Conservation (phyloP, 306 rosid genomes). For the Castanea crenata region DNA sequence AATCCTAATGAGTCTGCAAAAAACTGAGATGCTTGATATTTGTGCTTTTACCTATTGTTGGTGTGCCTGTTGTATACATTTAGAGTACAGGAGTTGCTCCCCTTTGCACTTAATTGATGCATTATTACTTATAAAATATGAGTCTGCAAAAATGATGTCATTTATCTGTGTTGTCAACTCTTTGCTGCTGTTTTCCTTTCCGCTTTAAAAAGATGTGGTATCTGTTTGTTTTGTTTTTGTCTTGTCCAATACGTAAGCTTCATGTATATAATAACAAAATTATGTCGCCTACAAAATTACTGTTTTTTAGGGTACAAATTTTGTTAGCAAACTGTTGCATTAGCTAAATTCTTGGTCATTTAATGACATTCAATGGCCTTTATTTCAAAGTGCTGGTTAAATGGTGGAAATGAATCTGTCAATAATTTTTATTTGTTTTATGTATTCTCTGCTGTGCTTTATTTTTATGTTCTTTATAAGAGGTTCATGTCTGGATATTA, state of each 20-base stretch:
- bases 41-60: no score
- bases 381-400: background rate
- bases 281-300: no score
- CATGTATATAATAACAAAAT: background rate
- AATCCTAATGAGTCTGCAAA: background rate
- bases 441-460: background rate
- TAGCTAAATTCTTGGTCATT: no score
- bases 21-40: no score
- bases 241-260: background rate
- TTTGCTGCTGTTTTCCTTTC: background rate
- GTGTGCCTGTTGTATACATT: no score
- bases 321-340: no score
- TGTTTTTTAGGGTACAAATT: no score
- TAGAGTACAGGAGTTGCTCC: no score
- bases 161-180: background rate
- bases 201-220: background rate
- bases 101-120: no score
- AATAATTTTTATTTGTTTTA: background rate
- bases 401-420: background rate
- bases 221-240: background rate
- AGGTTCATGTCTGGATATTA: background rate
- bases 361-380: background rate
- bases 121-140: no score
- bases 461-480: no score
- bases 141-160: background rate